Percentiles rank a stretch among this genome's conserved stretches.
Evolutionary conservation across 805 yeast genomes (phyloP).

Genomic region (Saccharomycopsis fermentans): DNA sequence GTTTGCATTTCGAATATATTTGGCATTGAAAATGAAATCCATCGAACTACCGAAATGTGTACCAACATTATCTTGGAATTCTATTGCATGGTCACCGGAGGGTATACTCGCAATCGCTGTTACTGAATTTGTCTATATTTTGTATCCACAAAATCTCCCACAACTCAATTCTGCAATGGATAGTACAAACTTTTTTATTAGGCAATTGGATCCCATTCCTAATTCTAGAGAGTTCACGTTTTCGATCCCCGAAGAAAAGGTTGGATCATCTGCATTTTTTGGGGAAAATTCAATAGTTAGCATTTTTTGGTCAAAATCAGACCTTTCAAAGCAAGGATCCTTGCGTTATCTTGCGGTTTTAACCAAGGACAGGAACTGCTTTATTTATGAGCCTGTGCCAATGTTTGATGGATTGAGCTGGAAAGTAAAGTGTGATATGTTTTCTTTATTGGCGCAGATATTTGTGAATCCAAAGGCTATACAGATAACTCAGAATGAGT

Average conservation of each 20-base stretch:
- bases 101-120: not conserved
- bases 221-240: not conserved
- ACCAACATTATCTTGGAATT: not conserved
- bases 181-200: not conserved
- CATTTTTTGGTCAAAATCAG: conserved; percentile 7
- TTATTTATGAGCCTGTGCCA: conserved; percentile 1
- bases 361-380: conserved; percentile 8
- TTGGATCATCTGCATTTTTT: not conserved
- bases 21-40: not conserved
- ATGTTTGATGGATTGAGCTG: not conserved
- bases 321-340: not conserved
- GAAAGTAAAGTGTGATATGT: not conserved
- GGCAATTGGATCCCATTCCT: not conserved
- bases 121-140: not conserved
- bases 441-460: not conserved
- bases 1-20: not conserved
- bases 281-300: conserved; percentile 1
- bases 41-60: not conserved
- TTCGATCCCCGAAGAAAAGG: not conserved
- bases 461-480: not conserved
- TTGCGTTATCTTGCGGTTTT: conserved; percentile 4
- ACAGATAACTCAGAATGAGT: not conserved
- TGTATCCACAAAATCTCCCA: not conserved
- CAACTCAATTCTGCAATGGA: not conserved
- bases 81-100: not conserved